Base-by-base conservation (phyloP, 345 rosid genomes). In the Acer campestre region DNA sequence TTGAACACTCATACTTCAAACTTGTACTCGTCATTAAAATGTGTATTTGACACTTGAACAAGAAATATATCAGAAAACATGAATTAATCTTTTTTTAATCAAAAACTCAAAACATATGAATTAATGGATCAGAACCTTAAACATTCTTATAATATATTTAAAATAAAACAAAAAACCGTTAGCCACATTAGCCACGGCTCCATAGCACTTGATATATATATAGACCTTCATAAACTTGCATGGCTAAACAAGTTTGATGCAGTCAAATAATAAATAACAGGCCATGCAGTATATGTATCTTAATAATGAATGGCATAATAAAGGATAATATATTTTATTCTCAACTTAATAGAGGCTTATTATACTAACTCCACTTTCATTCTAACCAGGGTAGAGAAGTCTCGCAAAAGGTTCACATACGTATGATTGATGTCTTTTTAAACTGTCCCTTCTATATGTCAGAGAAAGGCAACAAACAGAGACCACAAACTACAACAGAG, bases 1-100 rank as follows among this genome's bases (percentile, higher is more conserved):
- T 73, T 58, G 56, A 67, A 59, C 38, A 44, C 35, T 72, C 59
- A 65, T n/a, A 38, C 61, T 35, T 65, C 46, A 31, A 75, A 22
- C n/a, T 48, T 3, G 8, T 35, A 14, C 48, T 35, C 61, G 35
- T 61, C 22, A 8, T 17, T 27, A 42, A 46, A n/a, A 61, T 49
- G 70, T 35, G n/a, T 46, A 14, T 31, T 44, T 25, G 12, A 61
- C 31, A 73, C 22, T 61, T 44, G 11, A 59, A 46, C 49, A 73
- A 3, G 20, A 3, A 22, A 61, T 59, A 61, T 42, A 61, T 61
- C 17, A 10, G 16, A 18, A 67, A 1, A 53, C 16, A 10, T 10
- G 40, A 65, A 35, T 35, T n/a, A 20, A 65, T 49, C 27, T 7
- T 20, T 59, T 59, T 59, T 59, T 59, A 27, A 59, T 10, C 10